phyloP scores from a whole-genome alignment of 257 asterid species.

The Forsythia viridissima region DNA sequence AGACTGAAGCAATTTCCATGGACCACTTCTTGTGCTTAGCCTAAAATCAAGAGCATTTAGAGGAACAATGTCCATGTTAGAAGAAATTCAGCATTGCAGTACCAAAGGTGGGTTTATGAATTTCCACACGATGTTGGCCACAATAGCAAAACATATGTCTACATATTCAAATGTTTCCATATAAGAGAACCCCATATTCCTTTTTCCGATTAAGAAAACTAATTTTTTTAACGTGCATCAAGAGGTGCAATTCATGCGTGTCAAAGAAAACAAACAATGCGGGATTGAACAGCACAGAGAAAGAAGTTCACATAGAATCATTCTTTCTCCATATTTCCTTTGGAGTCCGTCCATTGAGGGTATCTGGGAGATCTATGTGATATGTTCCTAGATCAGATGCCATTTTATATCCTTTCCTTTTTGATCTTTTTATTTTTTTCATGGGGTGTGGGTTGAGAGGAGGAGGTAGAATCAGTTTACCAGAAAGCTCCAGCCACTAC shows the following conservation, averaged over 20 bases:
- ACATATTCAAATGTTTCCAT: not conserved
- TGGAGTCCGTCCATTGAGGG: no score
- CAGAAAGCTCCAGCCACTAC: constrained; percentile 79
- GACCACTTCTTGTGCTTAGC: constrained; percentile 74
- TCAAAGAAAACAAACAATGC: no score
- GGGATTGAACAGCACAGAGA: not conserved
- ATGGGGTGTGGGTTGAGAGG: not conserved
- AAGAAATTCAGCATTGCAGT: not conserved
- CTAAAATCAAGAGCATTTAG: constrained; percentile 40
- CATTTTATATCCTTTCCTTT: not conserved
- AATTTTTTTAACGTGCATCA: not conserved
- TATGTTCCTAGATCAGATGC: not conserved
- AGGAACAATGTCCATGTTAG: not conserved
- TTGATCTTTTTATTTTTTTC: not conserved
- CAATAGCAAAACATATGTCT: not conserved
- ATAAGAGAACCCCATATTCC: not conserved
- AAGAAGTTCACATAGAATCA: not conserved
- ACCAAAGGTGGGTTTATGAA: not conserved
- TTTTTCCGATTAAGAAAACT: no score
- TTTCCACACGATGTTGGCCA: not conserved
- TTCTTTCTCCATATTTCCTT: not conserved
- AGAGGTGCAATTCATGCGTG: not conserved
- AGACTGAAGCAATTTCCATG: constrained; percentile 67
- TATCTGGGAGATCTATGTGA: no score
- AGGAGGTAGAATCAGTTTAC: constrained; percentile 33